phyloP scores from a whole-genome alignment of 2,329 filamentous ascomycete genomes.

The Hypocreales sp. region DNA sequence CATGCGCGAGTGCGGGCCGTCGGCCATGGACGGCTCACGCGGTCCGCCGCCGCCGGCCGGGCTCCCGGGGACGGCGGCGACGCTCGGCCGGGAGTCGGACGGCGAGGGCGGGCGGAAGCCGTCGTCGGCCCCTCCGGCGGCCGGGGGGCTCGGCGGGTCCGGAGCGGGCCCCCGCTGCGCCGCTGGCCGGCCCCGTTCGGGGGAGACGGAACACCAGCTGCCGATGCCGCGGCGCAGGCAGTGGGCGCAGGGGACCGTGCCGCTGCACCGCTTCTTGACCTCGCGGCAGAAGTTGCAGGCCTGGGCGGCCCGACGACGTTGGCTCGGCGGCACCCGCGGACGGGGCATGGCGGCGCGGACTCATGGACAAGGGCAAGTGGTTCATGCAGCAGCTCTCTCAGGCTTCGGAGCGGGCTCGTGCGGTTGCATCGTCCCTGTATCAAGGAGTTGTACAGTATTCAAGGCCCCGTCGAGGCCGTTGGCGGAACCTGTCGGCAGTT shows the following conservation, averaged over 20 bases:
- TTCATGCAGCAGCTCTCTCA: too few species aligned
- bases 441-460: too few species aligned
- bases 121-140: slow-evolving; percentile 3
- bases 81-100: slow-evolving; percentile 12
- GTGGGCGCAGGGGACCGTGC: slow-evolving; percentile 28
- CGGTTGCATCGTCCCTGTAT: too few species aligned
- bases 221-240: slow-evolving; percentile 27
- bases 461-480: too few species aligned
- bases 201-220: too few species aligned
- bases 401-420: too few species aligned
- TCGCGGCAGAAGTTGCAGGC: slow-evolving; percentile 31
- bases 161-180: background rate
- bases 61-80: slow-evolving; percentile 4
- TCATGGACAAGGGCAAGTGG: too few species aligned
- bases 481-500: too few species aligned
- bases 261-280: slow-evolving; percentile 35
- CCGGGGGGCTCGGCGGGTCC: background rate
- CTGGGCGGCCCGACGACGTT: slow-evolving; percentile 30
- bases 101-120: slow-evolving; percentile 13
- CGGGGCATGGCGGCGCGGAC: slow-evolving; percentile 37
- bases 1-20: slow-evolving; percentile 21
- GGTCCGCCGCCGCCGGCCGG: background rate
- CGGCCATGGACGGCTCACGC: slow-evolving; percentile 4
- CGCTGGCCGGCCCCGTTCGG: too few species aligned
- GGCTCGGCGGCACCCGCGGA: slow-evolving; percentile 30